Evolutionary conservation across 2,329 filamentous ascomycete genomes (phyloP).

Genomic region (Beauveria pseudobassiana): DNA sequence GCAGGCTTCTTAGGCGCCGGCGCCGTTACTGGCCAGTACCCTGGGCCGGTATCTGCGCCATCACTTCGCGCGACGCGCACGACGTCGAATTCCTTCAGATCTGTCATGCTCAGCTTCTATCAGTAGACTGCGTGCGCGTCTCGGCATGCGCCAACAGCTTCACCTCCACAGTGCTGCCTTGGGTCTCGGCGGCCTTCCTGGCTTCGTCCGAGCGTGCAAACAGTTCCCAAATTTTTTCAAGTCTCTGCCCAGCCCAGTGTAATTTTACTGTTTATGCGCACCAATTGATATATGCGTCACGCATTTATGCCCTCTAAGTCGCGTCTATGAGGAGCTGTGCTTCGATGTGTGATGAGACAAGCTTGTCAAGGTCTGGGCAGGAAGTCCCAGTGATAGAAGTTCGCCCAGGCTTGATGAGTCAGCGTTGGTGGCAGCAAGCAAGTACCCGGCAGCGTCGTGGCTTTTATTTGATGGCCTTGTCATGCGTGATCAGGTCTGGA

Average conservation of each 20-base stretch:
- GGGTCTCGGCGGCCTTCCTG: neutral
- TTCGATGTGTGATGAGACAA: neutral
- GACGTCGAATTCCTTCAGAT: constrained; percentile 33
- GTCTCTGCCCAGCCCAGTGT: neutral
- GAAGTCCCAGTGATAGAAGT: neutral
- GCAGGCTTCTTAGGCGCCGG: constrained; percentile 28
- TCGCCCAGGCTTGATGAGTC: constrained; percentile 4
- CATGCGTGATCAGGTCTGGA: neutral
- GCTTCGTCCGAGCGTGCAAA: neutral
- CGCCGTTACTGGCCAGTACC: constrained; percentile 33
- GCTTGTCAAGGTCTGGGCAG: neutral
- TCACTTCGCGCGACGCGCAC: constrained; percentile 38
- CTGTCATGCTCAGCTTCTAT: constrained; percentile 19
- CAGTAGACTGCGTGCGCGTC: neutral
- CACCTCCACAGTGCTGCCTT: neutral
- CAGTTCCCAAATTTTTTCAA: neutral
- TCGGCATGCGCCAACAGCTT: neutral
- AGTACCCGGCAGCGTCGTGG: neutral
- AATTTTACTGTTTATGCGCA: constrained; percentile 1
- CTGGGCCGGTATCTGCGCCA: constrained; percentile 36
- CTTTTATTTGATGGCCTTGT: neutral
- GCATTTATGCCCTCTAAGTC: neutral
- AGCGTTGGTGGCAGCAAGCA: constrained; percentile 6
- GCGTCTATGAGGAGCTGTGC: constrained; percentile 3
- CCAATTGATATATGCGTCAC: neutral